phyloP scores from a whole-genome alignment of 2,329 filamentous ascomycete species.

The Stachybotrys echinatus region DNA sequence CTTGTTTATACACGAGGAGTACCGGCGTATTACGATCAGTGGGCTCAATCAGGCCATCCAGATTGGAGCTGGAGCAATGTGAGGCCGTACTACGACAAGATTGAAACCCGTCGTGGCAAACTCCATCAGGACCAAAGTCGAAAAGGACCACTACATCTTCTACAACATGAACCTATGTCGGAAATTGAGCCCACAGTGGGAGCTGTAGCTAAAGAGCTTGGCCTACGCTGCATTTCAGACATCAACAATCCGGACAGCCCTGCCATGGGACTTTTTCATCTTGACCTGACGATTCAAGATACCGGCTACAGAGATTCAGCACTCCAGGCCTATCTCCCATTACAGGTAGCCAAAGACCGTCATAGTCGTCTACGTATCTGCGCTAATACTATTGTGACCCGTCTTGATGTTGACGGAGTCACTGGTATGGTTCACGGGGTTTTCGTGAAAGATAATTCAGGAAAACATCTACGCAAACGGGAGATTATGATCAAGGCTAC shows the following conservation, averaged over 20 bases:
- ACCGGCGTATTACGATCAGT: neutral
- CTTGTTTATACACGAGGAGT: neutral
- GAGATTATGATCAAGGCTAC: too few species aligned
- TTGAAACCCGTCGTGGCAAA: neutral
- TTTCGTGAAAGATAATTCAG: too few species aligned
- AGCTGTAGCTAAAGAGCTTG: neutral
- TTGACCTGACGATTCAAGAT: neutral
- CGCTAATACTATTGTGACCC: neutral
- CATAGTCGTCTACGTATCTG: neutral
- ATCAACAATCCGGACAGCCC: neutral
- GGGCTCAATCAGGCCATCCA: neutral
- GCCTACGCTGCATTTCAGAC: neutral
- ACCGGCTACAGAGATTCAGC: neutral
- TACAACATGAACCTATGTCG: neutral
- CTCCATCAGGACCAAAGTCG: neutral
- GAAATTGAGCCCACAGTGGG: neutral
- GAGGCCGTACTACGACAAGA: neutral
- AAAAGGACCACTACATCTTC: neutral
- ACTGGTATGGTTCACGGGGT: too few species aligned
- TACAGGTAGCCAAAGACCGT: neutral
- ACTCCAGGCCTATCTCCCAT: neutral
- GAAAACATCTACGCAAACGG: too few species aligned
- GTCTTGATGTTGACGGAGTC: neutral
- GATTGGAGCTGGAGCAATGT: neutral
- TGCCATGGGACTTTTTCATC: neutral